phyloP scores from a whole-genome alignment of 2,329 filamentous ascomycete genomes.

The Aspergillus latus region DNA sequence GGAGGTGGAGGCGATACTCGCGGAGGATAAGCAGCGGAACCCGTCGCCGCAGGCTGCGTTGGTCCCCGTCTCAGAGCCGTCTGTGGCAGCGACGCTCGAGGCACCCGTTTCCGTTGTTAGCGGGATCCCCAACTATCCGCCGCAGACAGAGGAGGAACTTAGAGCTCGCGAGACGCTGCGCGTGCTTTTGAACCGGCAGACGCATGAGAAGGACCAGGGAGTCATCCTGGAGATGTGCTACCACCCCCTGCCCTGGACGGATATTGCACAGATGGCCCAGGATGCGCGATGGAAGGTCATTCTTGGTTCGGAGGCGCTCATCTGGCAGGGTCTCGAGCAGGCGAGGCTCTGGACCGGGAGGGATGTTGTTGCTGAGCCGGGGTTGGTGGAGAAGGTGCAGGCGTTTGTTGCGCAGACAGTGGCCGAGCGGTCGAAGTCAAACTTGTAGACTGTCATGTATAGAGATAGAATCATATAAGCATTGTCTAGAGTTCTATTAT shows the following conservation, averaged over 20 bases:
- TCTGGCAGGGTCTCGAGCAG: constrained; percentile 75
- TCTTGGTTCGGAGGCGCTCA: constrained; percentile 72
- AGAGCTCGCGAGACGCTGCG: constrained; percentile 56
- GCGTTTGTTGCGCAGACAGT: constrained; percentile 50
- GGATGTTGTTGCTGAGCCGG: constrained; percentile 57
- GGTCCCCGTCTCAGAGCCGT: constrained; percentile 60
- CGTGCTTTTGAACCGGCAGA: constrained; percentile 35
- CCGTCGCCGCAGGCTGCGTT: constrained; percentile 42
- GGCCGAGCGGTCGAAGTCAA: constrained; percentile 40
- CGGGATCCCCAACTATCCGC: constrained; percentile 75
- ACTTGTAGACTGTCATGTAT: constrained; percentile 23
- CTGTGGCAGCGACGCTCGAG: constrained; percentile 60
- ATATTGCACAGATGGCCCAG: constrained; percentile 62
- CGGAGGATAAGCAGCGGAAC: constrained; percentile 62
- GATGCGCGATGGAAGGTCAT: constrained; percentile 70
- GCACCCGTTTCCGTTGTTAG: constrained; percentile 67
- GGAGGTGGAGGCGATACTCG: constrained; percentile 67
- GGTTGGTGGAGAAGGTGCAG: constrained; percentile 57
- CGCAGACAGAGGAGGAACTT: constrained; percentile 62
- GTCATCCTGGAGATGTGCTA: constrained; percentile 82
- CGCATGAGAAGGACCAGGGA: constrained; percentile 51
- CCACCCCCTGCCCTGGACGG: constrained; percentile 69
- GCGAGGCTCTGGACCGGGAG: constrained; percentile 63
- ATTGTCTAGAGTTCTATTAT: background rate
- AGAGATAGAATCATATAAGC: constrained; percentile 7